These are phyloP conservation scores for Phaeosphaeriaceae sp. DNA, from an alignment of 2,329 filamentous ascomycete genomes.

Conservation along the genomic window DNA sequence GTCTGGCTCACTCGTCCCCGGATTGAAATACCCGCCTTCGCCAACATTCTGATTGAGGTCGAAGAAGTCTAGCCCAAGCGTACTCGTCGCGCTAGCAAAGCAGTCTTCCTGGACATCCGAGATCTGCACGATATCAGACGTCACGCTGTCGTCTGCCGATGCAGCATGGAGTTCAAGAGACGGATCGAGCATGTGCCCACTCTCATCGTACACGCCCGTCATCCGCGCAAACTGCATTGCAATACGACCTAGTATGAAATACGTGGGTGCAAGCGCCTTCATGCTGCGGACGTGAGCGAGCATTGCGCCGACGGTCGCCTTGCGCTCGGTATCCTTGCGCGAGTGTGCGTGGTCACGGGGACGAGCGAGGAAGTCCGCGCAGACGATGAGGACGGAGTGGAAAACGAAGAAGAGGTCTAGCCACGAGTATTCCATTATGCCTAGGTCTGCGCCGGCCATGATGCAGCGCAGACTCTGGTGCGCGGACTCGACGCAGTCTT, in stretches of 20 bases:
- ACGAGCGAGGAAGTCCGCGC: conserved; percentile 35
- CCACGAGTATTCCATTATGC: conserved; percentile 28
- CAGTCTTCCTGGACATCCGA: conserved; percentile 28
- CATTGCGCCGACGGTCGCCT: conserved; percentile 26
- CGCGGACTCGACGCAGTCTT: conserved; percentile 37
- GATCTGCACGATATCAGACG: conserved; percentile 14
- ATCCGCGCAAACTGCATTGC: conserved; percentile 33
- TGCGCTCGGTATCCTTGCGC: conserved; percentile 26
- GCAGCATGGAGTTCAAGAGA: conserved; percentile 5
- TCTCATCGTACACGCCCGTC: conserved; percentile 24
- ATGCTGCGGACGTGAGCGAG: conserved; percentile 21
- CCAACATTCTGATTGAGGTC: conserved; percentile 14
- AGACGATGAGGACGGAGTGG: conserved; percentile 33
- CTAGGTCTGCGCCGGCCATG: conserved; percentile 18
- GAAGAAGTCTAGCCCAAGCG: conserved; percentile 29
- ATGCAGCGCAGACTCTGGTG: conserved; percentile 30
- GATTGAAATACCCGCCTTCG: conserved; percentile 9
- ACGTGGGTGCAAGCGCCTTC: conserved; percentile 25
- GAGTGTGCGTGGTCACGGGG: conserved; percentile 25
- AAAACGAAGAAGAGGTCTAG: conserved; percentile 34
- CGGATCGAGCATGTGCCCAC: background rate
- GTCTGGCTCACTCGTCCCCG: conserved; percentile 14
- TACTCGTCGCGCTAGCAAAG: conserved; percentile 27
- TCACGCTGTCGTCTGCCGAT: conserved; percentile 10
- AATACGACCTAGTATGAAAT: conserved; percentile 27